Conservation (phyloP, 108 stramenopile genomes). For the Pseudonitzschia multiseries region DNA sequence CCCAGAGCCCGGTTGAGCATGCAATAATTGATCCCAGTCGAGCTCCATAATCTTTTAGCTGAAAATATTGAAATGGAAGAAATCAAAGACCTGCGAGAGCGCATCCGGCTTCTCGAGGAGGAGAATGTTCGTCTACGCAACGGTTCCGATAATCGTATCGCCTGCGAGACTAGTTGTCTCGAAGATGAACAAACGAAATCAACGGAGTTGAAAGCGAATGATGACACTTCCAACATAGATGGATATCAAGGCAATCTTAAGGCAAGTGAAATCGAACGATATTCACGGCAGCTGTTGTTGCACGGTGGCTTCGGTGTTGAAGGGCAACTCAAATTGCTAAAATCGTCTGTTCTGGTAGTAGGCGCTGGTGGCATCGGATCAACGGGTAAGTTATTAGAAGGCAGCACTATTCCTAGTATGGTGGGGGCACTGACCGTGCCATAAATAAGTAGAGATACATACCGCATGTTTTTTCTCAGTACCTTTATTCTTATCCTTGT, state of each 20-base stretch:
- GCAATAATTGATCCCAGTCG: too few relatives aligned
- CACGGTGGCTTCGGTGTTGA: slow-evolving; percentile 75
- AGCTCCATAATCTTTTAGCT: too few relatives aligned
- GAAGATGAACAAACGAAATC: neutral
- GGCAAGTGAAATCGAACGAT: slow-evolving; percentile 66
- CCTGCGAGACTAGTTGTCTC: neutral
- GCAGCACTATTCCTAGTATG: neutral
- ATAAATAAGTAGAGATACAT: neutral
- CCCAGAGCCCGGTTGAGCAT: too few relatives aligned
- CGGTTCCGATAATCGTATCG: neutral
- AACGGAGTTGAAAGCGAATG: neutral
- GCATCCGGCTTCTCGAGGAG: slow-evolving; percentile 14
- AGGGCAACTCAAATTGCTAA: slow-evolving; percentile 70
- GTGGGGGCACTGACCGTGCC: too few relatives aligned
- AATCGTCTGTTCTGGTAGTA: slow-evolving; percentile 68
- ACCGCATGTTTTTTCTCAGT: neutral
- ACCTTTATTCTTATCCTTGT: neutral
- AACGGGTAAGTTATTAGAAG: slow-evolving; percentile 24
- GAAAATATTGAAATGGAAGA: slow-evolving; percentile 3
- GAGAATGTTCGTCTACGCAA: slow-evolving; percentile 10
- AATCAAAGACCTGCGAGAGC: slow-evolving; percentile 11
- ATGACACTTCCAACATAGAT: neutral
- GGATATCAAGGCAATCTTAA: slow-evolving; percentile 4
- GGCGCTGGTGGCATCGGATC: slow-evolving; percentile 90
- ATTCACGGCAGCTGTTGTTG: slow-evolving; percentile 78